Evolutionary conservation across 2,329 filamentous ascomycete genomes (phyloP).

Genomic region (Ceratocystis variospora): DNA sequence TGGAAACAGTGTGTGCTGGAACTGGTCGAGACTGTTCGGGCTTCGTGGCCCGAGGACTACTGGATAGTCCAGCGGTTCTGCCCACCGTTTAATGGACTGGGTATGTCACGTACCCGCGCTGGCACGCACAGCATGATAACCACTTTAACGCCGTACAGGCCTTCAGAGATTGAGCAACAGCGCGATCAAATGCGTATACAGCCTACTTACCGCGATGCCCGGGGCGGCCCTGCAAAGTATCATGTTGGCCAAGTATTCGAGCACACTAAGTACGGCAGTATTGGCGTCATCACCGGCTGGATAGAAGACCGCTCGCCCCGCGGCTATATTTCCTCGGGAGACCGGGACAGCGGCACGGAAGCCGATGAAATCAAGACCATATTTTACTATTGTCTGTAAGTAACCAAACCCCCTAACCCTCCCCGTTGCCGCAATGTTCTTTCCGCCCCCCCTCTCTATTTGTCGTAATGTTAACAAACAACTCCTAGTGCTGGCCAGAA

Average conservation of each 20-base stretch:
- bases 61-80: slow-evolving; percentile 18
- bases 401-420: slow-evolving; percentile 22
- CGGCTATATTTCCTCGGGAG: not conserved
- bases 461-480: not conserved
- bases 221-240: slow-evolving; percentile 29
- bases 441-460: not conserved
- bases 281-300: slow-evolving; percentile 83
- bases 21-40: not conserved
- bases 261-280: slow-evolving; percentile 67
- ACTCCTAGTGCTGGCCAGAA: slow-evolving; percentile 8
- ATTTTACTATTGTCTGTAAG: slow-evolving; percentile 81
- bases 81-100: not conserved
- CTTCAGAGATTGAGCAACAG: slow-evolving; percentile 28
- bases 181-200: slow-evolving; percentile 31
- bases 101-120: slow-evolving; percentile 1
- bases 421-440: not conserved
- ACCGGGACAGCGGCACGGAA: slow-evolving; percentile 28
- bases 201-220: not conserved
- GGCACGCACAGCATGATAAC: slow-evolving; percentile 21
- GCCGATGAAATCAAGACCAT: slow-evolving; percentile 39
- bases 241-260: slow-evolving; percentile 71
- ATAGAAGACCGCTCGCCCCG: slow-evolving; percentile 31
- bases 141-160: slow-evolving; percentile 17
- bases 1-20: not conserved
- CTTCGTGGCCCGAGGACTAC: slow-evolving; percentile 14